phyloP scores from a whole-genome alignment of 2,329 filamentous ascomycete species.

The Nothomitra cinnamomea region DNA sequence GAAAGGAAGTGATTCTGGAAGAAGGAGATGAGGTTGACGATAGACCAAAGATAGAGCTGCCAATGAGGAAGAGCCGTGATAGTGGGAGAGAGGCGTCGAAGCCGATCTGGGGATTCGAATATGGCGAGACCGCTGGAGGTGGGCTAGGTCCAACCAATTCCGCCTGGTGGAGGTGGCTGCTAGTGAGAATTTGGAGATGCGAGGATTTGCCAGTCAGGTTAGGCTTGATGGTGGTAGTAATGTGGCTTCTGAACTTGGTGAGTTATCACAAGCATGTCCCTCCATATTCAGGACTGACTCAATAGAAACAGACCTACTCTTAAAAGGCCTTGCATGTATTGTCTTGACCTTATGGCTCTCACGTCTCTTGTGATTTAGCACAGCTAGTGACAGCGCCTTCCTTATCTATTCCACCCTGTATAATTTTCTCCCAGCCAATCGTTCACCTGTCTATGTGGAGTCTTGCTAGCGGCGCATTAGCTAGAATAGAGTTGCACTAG shows the following conservation, averaged over 20 bases:
- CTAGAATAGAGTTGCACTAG: no score
- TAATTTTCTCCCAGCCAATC: no score
- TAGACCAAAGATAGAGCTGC: background rate
- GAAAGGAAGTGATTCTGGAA: background rate
- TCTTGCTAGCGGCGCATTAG: no score
- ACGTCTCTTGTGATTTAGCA: no score
- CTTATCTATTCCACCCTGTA: no score
- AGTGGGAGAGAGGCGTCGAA: conserved; percentile 15
- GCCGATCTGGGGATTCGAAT: conserved; percentile 13
- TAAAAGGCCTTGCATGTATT: background rate
- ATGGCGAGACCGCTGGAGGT: background rate
- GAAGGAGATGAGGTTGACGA: background rate
- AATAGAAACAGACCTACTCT: background rate
- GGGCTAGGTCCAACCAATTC: background rate
- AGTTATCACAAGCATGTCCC: background rate
- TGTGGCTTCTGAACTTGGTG: conserved; percentile 18
- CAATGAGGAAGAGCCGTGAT: conserved; percentile 2
- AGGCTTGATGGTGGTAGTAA: conserved; percentile 11
- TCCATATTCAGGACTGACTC: background rate
- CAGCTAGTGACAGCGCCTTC: no score
- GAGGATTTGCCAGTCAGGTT: conserved; percentile 8
- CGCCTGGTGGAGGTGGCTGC: background rate
- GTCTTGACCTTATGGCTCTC: background rate
- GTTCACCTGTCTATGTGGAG: no score
- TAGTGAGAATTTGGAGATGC: conserved; percentile 2